A percentile compares a stretch with the other conserved stretches of the same genome.
These are phyloP conservation scores for Arbutus unedo DNA, from an alignment of 148 eudicot genomes.

Conservation along the genomic window DNA sequence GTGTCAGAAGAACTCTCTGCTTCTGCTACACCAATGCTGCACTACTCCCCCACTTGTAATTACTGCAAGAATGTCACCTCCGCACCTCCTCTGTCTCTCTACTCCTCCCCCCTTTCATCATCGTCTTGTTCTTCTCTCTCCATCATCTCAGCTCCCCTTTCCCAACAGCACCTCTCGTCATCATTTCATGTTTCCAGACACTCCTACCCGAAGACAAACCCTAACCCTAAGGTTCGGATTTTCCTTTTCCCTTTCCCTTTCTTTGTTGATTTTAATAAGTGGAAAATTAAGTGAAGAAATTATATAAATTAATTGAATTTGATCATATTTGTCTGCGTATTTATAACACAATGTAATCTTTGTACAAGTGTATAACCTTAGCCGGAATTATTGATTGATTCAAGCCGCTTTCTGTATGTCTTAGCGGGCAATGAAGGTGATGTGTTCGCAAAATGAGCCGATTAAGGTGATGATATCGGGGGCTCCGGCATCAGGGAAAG, in stretches of 20 bases:
- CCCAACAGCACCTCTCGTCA: constrained; percentile 18
- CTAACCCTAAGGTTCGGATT: constrained; percentile 34
- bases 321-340: not conserved
- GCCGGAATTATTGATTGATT: not conserved
- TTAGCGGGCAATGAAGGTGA: constrained; percentile 37
- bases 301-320: not conserved
- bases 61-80: constrained; percentile 22
- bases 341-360: not conserved
- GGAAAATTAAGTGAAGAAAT: too few species aligned
- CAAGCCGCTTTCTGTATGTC: not conserved
- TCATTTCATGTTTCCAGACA: constrained; percentile 9
- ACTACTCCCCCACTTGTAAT: constrained; percentile 24
- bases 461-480: constrained; percentile 94
- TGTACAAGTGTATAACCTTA: not conserved
- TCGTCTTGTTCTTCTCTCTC: constrained; percentile 18
- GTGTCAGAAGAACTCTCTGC: not conserved
- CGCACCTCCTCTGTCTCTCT: constrained; percentile 14
- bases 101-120: constrained; percentile 8
- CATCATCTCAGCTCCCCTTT: constrained; percentile 27
- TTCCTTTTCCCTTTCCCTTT: too few species aligned
- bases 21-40: constrained; percentile 21
- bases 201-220: constrained; percentile 18
- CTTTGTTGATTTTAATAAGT: too few species aligned
- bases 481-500: constrained; percentile 99
- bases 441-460: constrained; percentile 58